Conservation (phyloP, 768 basidiomycete genomes). For the Gautieria morchelliformis region DNA sequence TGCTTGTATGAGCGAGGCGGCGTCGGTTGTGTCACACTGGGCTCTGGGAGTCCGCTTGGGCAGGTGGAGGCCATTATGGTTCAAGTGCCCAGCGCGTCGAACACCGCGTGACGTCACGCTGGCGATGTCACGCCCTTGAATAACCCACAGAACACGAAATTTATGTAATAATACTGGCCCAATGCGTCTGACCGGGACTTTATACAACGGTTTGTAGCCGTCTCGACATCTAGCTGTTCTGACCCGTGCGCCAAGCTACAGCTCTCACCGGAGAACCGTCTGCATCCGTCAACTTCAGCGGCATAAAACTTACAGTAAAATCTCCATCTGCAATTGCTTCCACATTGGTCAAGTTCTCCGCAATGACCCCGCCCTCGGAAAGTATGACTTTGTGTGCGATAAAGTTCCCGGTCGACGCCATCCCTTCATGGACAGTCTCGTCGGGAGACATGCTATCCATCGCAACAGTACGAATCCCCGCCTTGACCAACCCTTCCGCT, state of each 20-base stretch:
- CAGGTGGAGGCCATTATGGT: neutral
- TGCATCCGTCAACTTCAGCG: slow-evolving; percentile 44
- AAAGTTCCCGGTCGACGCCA: slow-evolving; percentile 30
- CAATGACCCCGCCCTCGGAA: slow-evolving; percentile 54
- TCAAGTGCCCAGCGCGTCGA: neutral
- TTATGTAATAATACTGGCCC: too few species aligned
- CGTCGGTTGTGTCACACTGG: neutral
- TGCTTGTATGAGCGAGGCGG: neutral
- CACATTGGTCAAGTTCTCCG: slow-evolving; percentile 59
- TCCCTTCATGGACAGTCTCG: slow-evolving; percentile 32
- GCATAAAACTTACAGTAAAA: slow-evolving; percentile 45
- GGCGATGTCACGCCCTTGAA: too few species aligned
- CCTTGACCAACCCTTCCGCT: slow-evolving; percentile 37
- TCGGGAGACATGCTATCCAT: slow-evolving; percentile 63
- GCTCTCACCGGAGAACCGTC: slow-evolving; percentile 71
- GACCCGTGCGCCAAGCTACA: slow-evolving; percentile 40
- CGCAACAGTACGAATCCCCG: slow-evolving; percentile 49
- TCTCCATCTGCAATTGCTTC: slow-evolving; percentile 26
- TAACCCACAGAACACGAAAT: too few species aligned
- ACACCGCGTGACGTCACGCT: slow-evolving; percentile 2
- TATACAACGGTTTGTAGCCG: neutral
- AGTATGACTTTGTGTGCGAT: slow-evolving; percentile 51
- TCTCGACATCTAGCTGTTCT: neutral
- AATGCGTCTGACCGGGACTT: too few species aligned
- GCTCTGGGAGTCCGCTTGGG: neutral